phyloP scores from a whole-genome alignment of 805 yeast genomes.

The Saccharomycopsis sp. region DNA sequence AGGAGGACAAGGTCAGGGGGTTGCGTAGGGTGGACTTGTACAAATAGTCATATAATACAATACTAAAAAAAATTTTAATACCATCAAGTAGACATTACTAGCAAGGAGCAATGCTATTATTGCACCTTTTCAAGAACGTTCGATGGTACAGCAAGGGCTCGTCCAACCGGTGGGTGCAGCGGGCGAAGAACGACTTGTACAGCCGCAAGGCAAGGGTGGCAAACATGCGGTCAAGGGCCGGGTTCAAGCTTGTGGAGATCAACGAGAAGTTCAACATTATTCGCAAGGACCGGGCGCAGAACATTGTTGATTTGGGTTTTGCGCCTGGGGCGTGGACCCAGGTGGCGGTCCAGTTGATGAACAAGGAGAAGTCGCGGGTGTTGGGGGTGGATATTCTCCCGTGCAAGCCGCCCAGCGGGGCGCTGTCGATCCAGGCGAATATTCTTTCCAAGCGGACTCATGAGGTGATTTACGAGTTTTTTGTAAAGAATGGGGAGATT shows the following conservation, averaged over 20 bases:
- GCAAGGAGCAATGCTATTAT: no score
- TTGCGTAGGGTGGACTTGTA: background rate
- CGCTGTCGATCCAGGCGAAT: slow-evolving; percentile 77
- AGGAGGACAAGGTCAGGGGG: background rate
- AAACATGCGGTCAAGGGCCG: slow-evolving; percentile 76
- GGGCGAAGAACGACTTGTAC: slow-evolving; percentile 59
- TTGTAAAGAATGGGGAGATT: slow-evolving; percentile 26
- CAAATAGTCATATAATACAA: no score
- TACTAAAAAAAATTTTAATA: no score
- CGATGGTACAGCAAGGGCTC: no score
- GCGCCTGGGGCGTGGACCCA: slow-evolving; percentile 97
- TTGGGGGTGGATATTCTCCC: slow-evolving; percentile 80
- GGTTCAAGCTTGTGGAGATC: slow-evolving; percentile 74
- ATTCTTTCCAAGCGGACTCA: slow-evolving; percentile 65
- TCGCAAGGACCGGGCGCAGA: slow-evolving; percentile 31
- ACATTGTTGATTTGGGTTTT: slow-evolving; percentile 80
- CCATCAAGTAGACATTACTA: no score
- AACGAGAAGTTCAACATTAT: slow-evolving; percentile 57
- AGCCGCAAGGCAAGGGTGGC: slow-evolving; percentile 56
- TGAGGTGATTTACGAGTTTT: slow-evolving; percentile 41
- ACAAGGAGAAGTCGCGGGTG: slow-evolving; percentile 41
- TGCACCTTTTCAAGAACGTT: no score
- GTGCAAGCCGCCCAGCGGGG: slow-evolving; percentile 72
- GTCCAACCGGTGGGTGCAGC: slow-evolving; percentile 52
- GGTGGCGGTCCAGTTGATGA: slow-evolving; percentile 40